Evolutionary conservation across 2,329 filamentous ascomycete genomes (phyloP), one percentile per base, ranked within the genome.

Genomic region (Triangularia verruculosa): DNA sequence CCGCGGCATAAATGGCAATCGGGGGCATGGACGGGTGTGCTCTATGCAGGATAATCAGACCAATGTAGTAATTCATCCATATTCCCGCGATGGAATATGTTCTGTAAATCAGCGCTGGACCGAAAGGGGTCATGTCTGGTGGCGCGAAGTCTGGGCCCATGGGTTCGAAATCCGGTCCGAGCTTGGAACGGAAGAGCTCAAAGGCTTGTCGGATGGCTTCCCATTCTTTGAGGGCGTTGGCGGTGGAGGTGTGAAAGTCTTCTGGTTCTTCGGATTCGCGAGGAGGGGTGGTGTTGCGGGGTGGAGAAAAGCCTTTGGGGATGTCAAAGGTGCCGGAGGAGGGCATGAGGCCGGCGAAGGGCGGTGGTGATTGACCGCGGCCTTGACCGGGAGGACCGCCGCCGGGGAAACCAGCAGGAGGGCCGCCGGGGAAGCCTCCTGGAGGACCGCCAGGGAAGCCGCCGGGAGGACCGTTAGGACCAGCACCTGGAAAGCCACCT

Each of bases 11-110:
- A 86, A 96, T 93, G 34, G 93, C 90, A 8, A 93, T 88, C 0
- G 94, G 92, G 0, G 93, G 94, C 93, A 97, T 97, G 24, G 85
- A 86, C 0, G 95, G 95, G 69, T 97, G 93, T 0, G 88, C 83
- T 32, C 95, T 85, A 64, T 94, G 82, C n/a, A 95, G 83, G 61
- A 93, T 83, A 63, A 98, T 94, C 55, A 92, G 83, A 0, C 89
- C 89, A 81, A 94, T 91, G 75, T 96, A 90, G 74, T 91, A 93
- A 68, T 93, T 89, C 72, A 91, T 87, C 92, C 93, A 97, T 22
- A 97, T 82, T 32, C 91, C 89, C 2, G 91, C 91, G 67, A 98
- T 90, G n/a, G 89, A 89, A 74, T 92, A 94, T 1, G 91, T 94
- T 28, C 91, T 86, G 73, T 96, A 97, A 67, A 92, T 87, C 6